Percentiles rank a stretch among this genome's conserved stretches.
Evolutionary conservation across 306 rosid genomes (phyloP).

Genomic region (Malus domestica): DNA sequence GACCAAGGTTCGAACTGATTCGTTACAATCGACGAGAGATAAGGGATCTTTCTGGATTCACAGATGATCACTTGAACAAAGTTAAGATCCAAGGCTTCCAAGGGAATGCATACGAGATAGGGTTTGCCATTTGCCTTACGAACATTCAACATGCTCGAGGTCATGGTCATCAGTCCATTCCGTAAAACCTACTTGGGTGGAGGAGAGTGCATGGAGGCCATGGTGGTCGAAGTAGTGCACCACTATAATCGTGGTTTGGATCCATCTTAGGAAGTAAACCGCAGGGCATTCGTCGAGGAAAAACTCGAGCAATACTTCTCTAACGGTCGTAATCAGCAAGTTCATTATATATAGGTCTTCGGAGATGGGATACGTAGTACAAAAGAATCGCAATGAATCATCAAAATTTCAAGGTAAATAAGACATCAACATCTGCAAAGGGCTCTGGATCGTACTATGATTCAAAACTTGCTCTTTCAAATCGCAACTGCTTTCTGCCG

Average conservation of each 20-base stretch:
- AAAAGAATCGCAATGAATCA: neutral
- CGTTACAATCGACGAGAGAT: neutral
- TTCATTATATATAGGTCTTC: neutral
- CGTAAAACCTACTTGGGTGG: too few relatives aligned
- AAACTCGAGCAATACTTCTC: neutral
- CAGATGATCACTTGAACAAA: neutral
- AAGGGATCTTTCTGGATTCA: neutral
- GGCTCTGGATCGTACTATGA: slow-evolving; percentile 6
- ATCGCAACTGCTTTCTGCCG: slow-evolving; percentile 33
- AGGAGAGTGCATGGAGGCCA: too few relatives aligned
- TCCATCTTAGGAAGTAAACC: too few relatives aligned
- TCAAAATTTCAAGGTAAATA: neutral
- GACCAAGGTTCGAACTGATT: neutral
- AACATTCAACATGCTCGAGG: neutral
- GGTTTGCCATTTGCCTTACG: neutral
- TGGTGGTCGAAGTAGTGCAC: too few relatives aligned
- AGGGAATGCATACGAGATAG: neutral
- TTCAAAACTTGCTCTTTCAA: slow-evolving; percentile 23
- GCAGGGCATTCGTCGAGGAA: too few relatives aligned
- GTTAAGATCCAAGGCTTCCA: neutral
- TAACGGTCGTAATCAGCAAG: neutral
- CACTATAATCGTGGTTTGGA: too few relatives aligned
- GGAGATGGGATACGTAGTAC: neutral
- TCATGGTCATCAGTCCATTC: neutral
- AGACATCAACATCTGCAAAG: neutral